phyloP scores from a whole-genome alignment of 1,284 basidiomycete genomes.

The Ustilago loliicola region DNA sequence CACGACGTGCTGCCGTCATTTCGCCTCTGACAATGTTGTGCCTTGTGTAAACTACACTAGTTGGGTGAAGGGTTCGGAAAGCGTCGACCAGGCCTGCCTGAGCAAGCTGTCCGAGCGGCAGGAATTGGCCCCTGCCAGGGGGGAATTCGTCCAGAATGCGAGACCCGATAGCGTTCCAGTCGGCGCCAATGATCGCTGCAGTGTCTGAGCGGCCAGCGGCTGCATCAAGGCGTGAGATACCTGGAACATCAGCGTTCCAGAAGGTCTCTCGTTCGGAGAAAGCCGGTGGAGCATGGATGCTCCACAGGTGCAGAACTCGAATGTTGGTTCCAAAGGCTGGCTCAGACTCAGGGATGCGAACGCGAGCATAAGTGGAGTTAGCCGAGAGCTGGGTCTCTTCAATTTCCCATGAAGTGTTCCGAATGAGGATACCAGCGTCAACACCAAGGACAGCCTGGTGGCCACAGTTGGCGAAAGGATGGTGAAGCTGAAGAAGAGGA shows the following conservation, averaged over 20 bases:
- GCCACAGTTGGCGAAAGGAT: neutral
- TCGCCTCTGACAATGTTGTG: neutral
- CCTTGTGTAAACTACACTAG: neutral
- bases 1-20: neutral
- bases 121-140: neutral
- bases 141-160: neutral
- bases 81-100: constrained; percentile 2
- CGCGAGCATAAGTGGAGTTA: neutral
- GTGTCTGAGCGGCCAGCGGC: no score
- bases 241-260: neutral
- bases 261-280: neutral
- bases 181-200: neutral
- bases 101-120: neutral
- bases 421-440: neutral
- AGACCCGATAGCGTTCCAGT: neutral
- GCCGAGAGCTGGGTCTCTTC: neutral
- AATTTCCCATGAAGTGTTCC: neutral
- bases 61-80: constrained; percentile 3
- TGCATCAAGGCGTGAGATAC: neutral
- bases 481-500: neutral
- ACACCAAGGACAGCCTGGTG: neutral
- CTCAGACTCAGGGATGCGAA: neutral
- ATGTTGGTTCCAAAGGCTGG: neutral
- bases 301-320: neutral
- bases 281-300: neutral